Evolutionary conservation across 352 stramenopile species (phyloP).

Genomic region (Thraustochytrium striatum): DNA sequence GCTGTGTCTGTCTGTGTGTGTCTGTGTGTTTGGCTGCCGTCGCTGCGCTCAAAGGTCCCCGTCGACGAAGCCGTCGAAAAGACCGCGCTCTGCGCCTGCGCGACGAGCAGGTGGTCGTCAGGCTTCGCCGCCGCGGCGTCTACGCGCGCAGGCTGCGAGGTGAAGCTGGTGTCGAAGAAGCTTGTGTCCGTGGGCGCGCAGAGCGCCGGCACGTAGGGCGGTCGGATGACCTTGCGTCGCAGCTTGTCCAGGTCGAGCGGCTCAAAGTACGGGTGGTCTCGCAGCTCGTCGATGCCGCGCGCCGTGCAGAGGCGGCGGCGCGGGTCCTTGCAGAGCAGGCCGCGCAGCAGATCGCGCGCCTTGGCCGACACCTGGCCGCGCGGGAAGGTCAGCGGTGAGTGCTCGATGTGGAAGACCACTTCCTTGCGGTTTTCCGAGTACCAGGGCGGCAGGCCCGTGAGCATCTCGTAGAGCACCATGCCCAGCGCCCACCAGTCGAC

Average conservation of each 20-base stretch:
- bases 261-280: conserved; percentile 83
- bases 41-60: no score
- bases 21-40: no score
- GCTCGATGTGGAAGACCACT: conserved; percentile 62
- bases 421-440: conserved; percentile 83
- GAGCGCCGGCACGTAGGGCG: conserved; percentile 71
- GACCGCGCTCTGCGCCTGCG: background rate
- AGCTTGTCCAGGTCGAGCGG: conserved; percentile 80
- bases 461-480: conserved; percentile 88
- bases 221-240: conserved; percentile 72
- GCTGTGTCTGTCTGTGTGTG: no score
- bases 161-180: conserved; percentile 44
- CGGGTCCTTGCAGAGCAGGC: conserved; percentile 50
- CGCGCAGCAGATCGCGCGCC: conserved; percentile 46
- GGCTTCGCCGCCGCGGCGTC: background rate
- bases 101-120: background rate
- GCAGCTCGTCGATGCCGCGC: conserved; percentile 73
- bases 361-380: conserved; percentile 15
- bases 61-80: background rate
- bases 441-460: conserved; percentile 83
- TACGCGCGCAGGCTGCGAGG: conserved; percentile 20
- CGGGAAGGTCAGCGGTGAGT: conserved; percentile 15
- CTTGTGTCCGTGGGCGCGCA: conserved; percentile 56
- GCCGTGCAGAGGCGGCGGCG: conserved; percentile 61
- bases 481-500: conserved; percentile 88